Base-by-base conservation (phyloP, 768 basidiomycete genomes). In the Kwoniella europaea region DNA sequence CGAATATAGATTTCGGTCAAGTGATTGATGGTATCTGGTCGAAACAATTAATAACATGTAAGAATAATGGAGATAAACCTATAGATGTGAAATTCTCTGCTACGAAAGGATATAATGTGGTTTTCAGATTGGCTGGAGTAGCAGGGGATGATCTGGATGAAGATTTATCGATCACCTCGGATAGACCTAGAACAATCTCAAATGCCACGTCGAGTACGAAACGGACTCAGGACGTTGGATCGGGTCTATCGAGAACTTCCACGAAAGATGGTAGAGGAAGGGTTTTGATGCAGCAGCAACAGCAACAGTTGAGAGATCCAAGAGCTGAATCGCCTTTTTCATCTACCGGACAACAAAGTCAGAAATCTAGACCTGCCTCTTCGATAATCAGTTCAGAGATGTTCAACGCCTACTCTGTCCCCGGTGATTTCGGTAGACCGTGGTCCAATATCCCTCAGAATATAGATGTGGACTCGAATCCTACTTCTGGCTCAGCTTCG, bases 91-190 rank as follows among this genome's bases (percentile, higher is more conserved):
- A 68, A 41, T 76, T 83, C 20, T 73, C 75, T 3, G 76, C 75
- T 29, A 71, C 79, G 29, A 55, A 65, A 16, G 81, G 77, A 0
- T 65, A 71, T 24, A 79, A 83, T 24, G 79, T 82, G n/a, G 71
- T 74, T 2, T 83, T 82, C 68, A 52, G 76, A 54, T 65, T 83
- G n/a, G 82, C 78, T 3, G 79, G 79, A n/a, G 79, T 77, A 4
- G 76, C 74, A 6, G 78, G 78, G 16, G 77, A 79, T 22, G 79
- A 81, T 55, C 67, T 77, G 52, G 76, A 77, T 42, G 78, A 76
- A 50, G 80, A 80, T 60, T 35, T 76, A 29, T 72, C 72, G 12
- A 53, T 58, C 9, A 1, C 29, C 13, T 29, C 41, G 59, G 56
- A 57, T 50, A 16, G 59, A 63, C 59, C 20, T 9, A 46, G 59